Conservation (phyloP, 371 early-diverging fungal genomes). For the Mucor irregularis region DNA sequence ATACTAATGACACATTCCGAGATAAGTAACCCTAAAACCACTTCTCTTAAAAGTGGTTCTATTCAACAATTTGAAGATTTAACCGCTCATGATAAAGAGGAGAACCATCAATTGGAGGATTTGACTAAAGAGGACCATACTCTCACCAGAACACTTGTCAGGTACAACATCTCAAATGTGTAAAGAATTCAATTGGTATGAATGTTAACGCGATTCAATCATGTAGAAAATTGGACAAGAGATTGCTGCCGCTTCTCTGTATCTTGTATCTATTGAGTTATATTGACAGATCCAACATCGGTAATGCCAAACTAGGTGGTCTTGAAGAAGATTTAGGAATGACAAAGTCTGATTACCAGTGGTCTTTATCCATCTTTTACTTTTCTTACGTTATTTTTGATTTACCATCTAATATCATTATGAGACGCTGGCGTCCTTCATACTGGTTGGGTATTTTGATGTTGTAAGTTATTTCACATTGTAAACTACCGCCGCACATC, state of each 20-base stretch:
- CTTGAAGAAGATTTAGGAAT: conserved; percentile 28
- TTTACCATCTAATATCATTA: conserved; percentile 31
- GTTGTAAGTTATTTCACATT: conserved; percentile 20
- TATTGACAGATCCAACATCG: conserved; percentile 45
- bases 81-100: neutral
- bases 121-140: neutral
- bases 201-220: too few species aligned
- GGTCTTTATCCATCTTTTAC: conserved; percentile 28
- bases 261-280: conserved; percentile 37
- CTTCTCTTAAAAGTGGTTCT: neutral
- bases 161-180: neutral
- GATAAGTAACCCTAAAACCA: too few species aligned
- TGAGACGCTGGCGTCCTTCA: conserved; percentile 29
- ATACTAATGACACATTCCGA: too few species aligned
- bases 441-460: conserved; percentile 21
- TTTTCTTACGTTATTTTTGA: conserved; percentile 33
- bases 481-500: too few species aligned
- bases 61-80: neutral
- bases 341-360: conserved; percentile 23
- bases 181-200: neutral
- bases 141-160: neutral
- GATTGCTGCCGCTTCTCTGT: conserved; percentile 36
- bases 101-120: neutral
- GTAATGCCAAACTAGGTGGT: conserved; percentile 48
- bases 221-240: conserved; percentile 34